A percentile compares a stretch with the other conserved stretches of the same genome.
phyloP scores from a whole-genome alignment of 2,329 filamentous ascomycete genomes.

The Intubia oerlemansii region DNA sequence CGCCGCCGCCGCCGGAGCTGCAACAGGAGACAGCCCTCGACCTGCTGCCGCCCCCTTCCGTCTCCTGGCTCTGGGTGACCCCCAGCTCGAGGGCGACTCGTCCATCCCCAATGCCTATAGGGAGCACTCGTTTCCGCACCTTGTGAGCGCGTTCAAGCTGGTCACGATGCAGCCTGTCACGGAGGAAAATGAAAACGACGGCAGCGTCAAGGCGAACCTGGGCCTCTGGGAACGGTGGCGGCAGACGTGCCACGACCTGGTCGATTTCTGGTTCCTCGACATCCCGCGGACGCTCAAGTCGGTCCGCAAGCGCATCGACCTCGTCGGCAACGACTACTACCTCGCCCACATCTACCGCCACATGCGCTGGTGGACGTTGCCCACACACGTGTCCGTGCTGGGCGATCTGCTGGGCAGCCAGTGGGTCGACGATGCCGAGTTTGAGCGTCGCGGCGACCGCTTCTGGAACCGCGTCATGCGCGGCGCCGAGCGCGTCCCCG shows the following conservation, averaged over 20 bases:
- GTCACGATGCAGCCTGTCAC: conserved; percentile 21
- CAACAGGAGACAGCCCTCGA: too few relatives aligned
- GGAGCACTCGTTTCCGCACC: conserved; percentile 28
- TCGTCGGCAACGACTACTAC: conserved; percentile 88
- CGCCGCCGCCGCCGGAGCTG: too few relatives aligned
- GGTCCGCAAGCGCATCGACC: conserved; percentile 60
- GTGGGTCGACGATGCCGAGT: conserved; percentile 79
- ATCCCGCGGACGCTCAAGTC: conserved; percentile 44
- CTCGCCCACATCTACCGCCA: conserved; percentile 80
- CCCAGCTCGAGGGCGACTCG: conserved; percentile 82
- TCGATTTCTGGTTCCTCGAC: conserved; percentile 46
- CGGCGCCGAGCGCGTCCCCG: conserved; percentile 41
- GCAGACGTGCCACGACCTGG: conserved; percentile 31
- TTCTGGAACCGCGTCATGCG: conserved; percentile 68
- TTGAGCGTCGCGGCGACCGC: conserved; percentile 45
- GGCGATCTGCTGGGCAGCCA: conserved; percentile 88
- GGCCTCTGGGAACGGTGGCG: conserved; percentile 30
- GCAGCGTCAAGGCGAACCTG: conserved; percentile 17
- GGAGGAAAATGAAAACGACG: not conserved
- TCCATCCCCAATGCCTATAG: conserved; percentile 44
- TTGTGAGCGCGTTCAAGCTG: conserved; percentile 23
- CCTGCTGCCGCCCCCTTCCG: conserved; percentile 83
- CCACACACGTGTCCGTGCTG: conserved; percentile 73
- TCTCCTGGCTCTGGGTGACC: conserved; percentile 73
- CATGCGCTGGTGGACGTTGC: conserved; percentile 61